These are phyloP conservation scores for Metarhizium robertsii DNA, from an alignment of 2,329 filamentous ascomycete species.

Conservation along the genomic window DNA sequence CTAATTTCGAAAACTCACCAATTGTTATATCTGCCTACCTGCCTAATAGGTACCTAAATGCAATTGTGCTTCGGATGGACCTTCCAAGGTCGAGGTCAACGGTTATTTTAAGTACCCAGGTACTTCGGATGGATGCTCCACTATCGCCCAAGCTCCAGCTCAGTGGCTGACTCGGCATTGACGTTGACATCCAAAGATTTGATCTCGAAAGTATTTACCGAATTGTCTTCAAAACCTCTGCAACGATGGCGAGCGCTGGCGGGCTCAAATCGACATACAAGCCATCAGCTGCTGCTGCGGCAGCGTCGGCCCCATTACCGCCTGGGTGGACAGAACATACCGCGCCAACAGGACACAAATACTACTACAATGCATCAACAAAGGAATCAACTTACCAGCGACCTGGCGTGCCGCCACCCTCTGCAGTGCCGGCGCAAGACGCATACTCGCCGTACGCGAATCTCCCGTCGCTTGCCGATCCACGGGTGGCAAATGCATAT, in stretches of 20 bases:
- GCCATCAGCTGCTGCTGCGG: conserved; percentile 31
- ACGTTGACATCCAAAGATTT: neutral
- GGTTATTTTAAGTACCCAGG: no score
- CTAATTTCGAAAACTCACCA: no score
- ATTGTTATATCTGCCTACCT: no score
- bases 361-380: conserved; percentile 77
- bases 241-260: neutral
- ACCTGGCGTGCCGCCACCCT: conserved; percentile 36
- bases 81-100: no score
- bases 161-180: neutral
- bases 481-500: conserved; percentile 50
- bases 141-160: neutral
- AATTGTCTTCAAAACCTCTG: neutral
- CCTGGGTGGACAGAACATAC: conserved; percentile 90
- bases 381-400: conserved; percentile 83
- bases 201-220: neutral
- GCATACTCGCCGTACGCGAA: conserved; percentile 16
- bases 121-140: no score
- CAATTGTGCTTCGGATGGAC: no score
- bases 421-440: conserved; percentile 20
- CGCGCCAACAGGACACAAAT: conserved; percentile 76
- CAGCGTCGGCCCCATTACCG: conserved; percentile 49
- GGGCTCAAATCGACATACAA: conserved; percentile 69
- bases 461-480: conserved; percentile 38
- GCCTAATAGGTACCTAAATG: no score